Evolutionary conservation across 768 basidiomycete genomes (phyloP).

Genomic region (Mycena venus): DNA sequence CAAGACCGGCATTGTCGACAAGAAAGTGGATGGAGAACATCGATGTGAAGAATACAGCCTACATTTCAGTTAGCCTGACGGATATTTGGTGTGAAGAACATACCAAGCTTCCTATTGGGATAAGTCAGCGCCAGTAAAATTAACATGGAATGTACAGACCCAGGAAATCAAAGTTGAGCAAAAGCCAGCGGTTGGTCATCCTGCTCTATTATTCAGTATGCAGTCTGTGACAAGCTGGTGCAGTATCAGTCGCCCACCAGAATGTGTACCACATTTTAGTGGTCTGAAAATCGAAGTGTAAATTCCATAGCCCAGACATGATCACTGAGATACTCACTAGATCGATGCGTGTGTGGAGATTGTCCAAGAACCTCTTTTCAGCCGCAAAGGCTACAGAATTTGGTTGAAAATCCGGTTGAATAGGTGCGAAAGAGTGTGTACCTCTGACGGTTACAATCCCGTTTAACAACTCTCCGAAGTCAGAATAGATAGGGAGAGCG

Average conservation of each 20-base stretch:
- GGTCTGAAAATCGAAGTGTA: conserved; percentile 49
- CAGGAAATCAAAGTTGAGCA: conserved; percentile 26
- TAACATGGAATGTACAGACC: background rate
- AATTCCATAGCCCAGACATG: background rate
- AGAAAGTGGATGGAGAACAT: conserved; percentile 69
- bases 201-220: conserved; percentile 62
- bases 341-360: conserved; percentile 81
- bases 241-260: conserved; percentile 68
- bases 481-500: conserved; percentile 88
- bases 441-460: conserved; percentile 88
- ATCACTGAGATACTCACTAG: conserved; percentile 32
- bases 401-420: background rate
- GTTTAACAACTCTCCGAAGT: conserved; percentile 85
- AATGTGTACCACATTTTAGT: conserved; percentile 82
- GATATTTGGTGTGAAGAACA: background rate
- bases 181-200: conserved; percentile 43
- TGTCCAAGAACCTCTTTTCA: conserved; percentile 82
- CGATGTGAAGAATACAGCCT: conserved; percentile 68
- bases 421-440: background rate
- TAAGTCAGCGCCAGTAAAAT: background rate
- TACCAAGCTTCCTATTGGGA: conserved; percentile 22
- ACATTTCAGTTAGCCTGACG: background rate
- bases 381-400: conserved; percentile 72
- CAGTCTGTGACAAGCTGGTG: background rate
- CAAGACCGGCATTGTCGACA: conserved; percentile 56